A percentile compares a stretch with the other conserved stretches of the same genome.
These are phyloP conservation scores for Eimeria mitis DNA, from an alignment of 169 alveolate species.

Conservation along the genomic window DNA sequence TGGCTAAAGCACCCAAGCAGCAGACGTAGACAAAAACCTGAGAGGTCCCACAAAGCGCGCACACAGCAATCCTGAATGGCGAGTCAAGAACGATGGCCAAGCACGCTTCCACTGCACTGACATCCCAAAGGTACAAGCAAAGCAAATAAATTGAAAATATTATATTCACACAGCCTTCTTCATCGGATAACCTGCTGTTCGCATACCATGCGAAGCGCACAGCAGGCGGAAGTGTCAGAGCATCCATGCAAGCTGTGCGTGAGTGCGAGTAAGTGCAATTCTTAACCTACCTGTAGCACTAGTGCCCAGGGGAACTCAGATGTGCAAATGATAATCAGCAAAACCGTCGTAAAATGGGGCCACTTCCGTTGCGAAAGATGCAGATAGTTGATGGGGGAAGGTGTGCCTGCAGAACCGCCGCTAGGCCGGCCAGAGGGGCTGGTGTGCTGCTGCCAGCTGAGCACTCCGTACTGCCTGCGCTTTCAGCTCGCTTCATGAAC, in stretches of 20 bases:
- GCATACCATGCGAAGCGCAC: slow-evolving; percentile 42
- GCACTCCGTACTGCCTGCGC: slow-evolving; percentile 77
- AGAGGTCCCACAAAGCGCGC: slow-evolving; percentile 57
- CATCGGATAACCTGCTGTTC: not conserved
- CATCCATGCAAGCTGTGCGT: slow-evolving; percentile 45
- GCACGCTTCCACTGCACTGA: slow-evolving; percentile 34
- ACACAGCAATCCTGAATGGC: slow-evolving; percentile 12
- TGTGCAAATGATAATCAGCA: slow-evolving; percentile 67
- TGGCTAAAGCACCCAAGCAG: slow-evolving; percentile 51
- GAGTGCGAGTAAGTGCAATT: slow-evolving; percentile 29
- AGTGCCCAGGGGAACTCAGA: slow-evolving; percentile 77
- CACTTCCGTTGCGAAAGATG: slow-evolving; percentile 64
- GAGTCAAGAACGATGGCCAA: slow-evolving; percentile 25
- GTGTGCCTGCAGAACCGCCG: slow-evolving; percentile 80
- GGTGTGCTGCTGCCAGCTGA: slow-evolving; percentile 81
- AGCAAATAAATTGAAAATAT: slow-evolving; percentile 6
- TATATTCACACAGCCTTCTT: not conserved
- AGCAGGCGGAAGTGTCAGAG: slow-evolving; percentile 56
- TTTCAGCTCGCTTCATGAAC: slow-evolving; percentile 66
- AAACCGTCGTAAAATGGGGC: slow-evolving; percentile 60
- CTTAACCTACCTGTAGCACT: slow-evolving; percentile 66
- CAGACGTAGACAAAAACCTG: slow-evolving; percentile 73
- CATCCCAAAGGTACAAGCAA: slow-evolving; percentile 1
- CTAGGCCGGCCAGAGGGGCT: slow-evolving; percentile 81
- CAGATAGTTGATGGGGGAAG: slow-evolving; percentile 76